Base-by-base conservation (phyloP, 1,284 basidiomycete species). In the Malassezia japonica region DNA sequence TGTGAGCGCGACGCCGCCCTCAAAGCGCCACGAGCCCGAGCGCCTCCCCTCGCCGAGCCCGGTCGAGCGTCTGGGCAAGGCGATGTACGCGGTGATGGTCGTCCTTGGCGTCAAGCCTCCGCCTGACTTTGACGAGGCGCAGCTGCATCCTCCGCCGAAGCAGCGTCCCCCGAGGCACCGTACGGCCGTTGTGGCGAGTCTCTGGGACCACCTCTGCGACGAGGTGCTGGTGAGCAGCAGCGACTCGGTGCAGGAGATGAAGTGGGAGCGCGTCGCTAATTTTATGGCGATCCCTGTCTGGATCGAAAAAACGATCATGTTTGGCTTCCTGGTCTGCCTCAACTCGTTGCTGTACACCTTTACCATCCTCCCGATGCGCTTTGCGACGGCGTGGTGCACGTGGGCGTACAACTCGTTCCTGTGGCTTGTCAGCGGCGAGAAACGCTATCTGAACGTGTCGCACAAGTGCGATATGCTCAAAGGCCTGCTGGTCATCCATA, bases 301-400 rank as follows among this genome's bases (percentile, higher is more conserved):
- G 15, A 82, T 94, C 59, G 94, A 99, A 74, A 92, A 94, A 87
- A 87, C 92, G 40, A 85, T 95, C 42, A 77, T 84, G 28, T 94
- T 98, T 70, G 94, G 94, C 10, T 87, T 88, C 62, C 77, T 94
- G 29, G 81, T 98, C 35, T 98, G 94, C 74, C 79, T 98, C 42
- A 94, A 99, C 74, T 90, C 90, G 3, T 96, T 96, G 75, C 81
- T 99, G 3, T 94, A 98, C 75, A 92, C 88, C 6, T 95, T 99
- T 75, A 98, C 94, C 29, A 90, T 99, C 59, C 80, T 95, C 6
- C 94, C 94, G 6, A 87, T 99, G 49, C 86, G 92, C 2, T 72
- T 73, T 45, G 20, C 64, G 15, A 56, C 71, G 7, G 75, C 75
- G 2, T 27, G 72, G 39, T 60, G 48, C 40, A 56, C 51, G 4